Percentiles rank a stretch among this genome's conserved stretches.
Conservation (phyloP, 1,284 basidiomycete genomes). For the Cutaneotrichosporon dermatis region DNA sequence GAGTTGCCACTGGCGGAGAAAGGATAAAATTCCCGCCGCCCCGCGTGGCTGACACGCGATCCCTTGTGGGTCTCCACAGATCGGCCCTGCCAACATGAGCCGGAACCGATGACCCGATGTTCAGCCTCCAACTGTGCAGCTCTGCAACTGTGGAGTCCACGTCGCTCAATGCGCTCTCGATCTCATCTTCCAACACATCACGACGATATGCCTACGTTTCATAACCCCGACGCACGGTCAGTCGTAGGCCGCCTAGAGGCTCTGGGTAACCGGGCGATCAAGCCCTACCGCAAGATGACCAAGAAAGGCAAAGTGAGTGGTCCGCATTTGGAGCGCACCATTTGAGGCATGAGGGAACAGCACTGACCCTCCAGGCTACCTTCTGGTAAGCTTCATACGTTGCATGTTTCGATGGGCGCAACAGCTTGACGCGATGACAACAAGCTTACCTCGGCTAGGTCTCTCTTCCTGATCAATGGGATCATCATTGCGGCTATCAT, state of each 20-base stretch:
- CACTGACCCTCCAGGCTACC: conserved; percentile 15
- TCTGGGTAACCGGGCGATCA: neutral
- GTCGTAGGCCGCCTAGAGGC: neutral
- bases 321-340: too few relatives aligned
- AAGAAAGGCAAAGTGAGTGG: conserved; percentile 32
- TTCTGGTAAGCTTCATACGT: conserved; percentile 22
- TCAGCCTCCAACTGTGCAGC: too few relatives aligned
- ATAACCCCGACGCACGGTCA: neutral
- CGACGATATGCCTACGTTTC: neutral
- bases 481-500: conserved; percentile 22
- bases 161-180: too few relatives aligned
- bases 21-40: neutral
- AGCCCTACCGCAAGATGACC: conserved; percentile 28
- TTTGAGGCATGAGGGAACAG: too few relatives aligned
- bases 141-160: too few relatives aligned
- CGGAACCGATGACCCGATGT: too few relatives aligned
- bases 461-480: conserved; percentile 25
- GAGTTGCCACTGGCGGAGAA: neutral
- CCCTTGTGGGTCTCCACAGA: neutral
- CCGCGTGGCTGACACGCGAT: neutral
- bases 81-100: too few relatives aligned
- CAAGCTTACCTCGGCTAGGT: conserved; percentile 9
- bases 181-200: too few relatives aligned
- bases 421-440: too few relatives aligned
- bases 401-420: too few relatives aligned